A percentile compares a stretch with the other conserved stretches of the same genome.
These are phyloP conservation scores for Trypanosoma vivax DNA, from an alignment of 208 protist genomes.

Conservation along the genomic window DNA sequence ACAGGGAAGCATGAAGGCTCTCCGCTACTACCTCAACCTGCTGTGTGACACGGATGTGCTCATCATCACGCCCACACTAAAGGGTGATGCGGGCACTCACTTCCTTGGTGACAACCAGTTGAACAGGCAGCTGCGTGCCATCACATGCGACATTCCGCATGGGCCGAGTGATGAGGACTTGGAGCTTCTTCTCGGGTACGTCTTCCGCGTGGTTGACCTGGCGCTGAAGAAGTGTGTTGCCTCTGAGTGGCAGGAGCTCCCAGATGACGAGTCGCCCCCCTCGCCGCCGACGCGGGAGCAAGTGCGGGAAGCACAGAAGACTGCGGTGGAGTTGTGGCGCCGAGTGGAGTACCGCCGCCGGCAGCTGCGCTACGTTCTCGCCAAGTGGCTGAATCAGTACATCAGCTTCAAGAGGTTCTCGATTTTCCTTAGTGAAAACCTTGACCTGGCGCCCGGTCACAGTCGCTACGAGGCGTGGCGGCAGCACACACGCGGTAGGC, in stretches of 20 bases:
- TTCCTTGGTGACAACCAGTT: slow-evolving; percentile 16
- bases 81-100: slow-evolving; percentile 11
- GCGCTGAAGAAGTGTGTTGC: slow-evolving; percentile 25
- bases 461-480: slow-evolving; percentile 53
- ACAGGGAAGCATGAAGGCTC: slow-evolving; percentile 20
- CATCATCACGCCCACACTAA: slow-evolving; percentile 38
- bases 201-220: slow-evolving; percentile 41
- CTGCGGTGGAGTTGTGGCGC: slow-evolving; percentile 40
- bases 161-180: slow-evolving; percentile 33
- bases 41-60: slow-evolving; percentile 58
- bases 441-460: slow-evolving; percentile 53
- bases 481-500: slow-evolving; percentile 38
- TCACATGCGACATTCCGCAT: slow-evolving; percentile 14
- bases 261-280: slow-evolving; percentile 16
- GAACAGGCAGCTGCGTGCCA: slow-evolving; percentile 29
- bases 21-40: slow-evolving; percentile 58
- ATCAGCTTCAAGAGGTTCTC: slow-evolving; percentile 50
- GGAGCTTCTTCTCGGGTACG: slow-evolving; percentile 33
- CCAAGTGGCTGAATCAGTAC: slow-evolving; percentile 73
- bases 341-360: slow-evolving; percentile 72
- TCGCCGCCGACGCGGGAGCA: slow-evolving; percentile 15
- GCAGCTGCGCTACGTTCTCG: slow-evolving; percentile 76
- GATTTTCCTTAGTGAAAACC: slow-evolving; percentile 49
- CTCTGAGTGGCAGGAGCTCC: slow-evolving; percentile 1
- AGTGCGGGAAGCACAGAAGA: slow-evolving; percentile 11